These are phyloP conservation scores for Aquilaria agallochum DNA, from an alignment of 441 rosid genomes.

Conservation along the genomic window DNA sequence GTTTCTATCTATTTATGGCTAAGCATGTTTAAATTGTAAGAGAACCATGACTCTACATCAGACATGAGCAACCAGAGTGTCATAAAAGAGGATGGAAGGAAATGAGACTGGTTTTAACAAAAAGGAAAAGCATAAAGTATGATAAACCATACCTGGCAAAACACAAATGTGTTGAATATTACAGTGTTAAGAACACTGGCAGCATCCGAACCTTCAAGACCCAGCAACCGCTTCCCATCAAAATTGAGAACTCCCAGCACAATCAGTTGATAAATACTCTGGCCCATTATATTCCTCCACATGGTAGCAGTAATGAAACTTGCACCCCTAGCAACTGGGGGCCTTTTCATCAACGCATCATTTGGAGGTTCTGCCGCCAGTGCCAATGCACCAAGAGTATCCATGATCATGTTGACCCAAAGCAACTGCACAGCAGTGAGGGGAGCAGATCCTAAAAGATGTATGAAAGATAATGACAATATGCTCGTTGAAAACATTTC, in stretches of 20 bases:
- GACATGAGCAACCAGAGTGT: constrained; percentile 1
- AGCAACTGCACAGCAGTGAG: constrained; percentile 43
- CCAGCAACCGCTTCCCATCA: constrained; percentile 26
- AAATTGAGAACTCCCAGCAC: constrained; percentile 29
- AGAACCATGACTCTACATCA: not conserved
- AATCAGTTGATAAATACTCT: constrained; percentile 34
- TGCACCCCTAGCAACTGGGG: constrained; percentile 38
- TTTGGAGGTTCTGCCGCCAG: constrained; percentile 60
- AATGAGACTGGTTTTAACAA: no score
- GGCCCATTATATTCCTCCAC: constrained; percentile 57
- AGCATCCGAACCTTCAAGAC: constrained; percentile 28
- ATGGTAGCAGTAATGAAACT: constrained; percentile 49
- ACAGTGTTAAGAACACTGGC: constrained; percentile 31
- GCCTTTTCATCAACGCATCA: constrained; percentile 55
- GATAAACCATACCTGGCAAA: constrained; percentile 45
- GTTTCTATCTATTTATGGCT: no score
- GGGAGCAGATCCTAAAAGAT: constrained; percentile 36
- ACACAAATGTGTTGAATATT: constrained; percentile 54
- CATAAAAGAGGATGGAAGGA: not conserved
- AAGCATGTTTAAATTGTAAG: no score
- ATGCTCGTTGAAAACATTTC: not conserved
- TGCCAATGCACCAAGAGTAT: constrained; percentile 64
- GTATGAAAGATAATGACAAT: constrained; percentile 1
- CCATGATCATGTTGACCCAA: constrained; percentile 74
- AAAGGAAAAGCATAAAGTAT: not conserved